phyloP scores from a whole-genome alignment of 495 filamentous ascomycete species.

The Penicillium canescens region DNA sequence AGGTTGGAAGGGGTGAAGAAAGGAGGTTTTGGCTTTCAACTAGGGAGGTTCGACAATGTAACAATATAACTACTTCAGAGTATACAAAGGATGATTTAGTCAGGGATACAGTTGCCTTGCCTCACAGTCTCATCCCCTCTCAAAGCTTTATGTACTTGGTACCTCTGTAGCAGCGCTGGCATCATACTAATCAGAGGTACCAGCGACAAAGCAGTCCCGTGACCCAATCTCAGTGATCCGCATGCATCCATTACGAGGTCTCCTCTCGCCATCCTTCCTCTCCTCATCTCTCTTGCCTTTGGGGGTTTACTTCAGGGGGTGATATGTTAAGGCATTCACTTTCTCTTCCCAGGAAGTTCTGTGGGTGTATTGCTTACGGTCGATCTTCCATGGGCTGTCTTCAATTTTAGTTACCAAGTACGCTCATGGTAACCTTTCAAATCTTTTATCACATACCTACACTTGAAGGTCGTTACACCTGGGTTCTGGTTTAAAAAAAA shows the following conservation, averaged over 20 bases:
- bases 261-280: conserved; percentile 8
- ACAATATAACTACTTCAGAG: too few species aligned
- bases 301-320: not conserved
- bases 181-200: not conserved
- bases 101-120: too few species aligned
- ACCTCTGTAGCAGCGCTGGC: too few species aligned
- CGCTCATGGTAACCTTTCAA: too few species aligned
- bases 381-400: not conserved
- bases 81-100: too few species aligned
- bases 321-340: conserved; percentile 8
- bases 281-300: not conserved
- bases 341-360: conserved; percentile 3
- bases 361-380: not conserved
- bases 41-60: too few species aligned
- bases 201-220: conserved; percentile 15
- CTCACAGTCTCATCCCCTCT: too few species aligned
- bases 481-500: too few species aligned
- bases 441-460: too few species aligned
- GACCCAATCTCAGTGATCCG: conserved; percentile 9
- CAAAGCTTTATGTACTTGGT: too few species aligned
- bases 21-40: not conserved
- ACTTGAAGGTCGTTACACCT: too few species aligned
- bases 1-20: not conserved
- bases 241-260: conserved; percentile 11
- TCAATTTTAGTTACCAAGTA: not conserved